Evolutionary conservation across 371 early-diverging fungal genomes (phyloP).

Genomic region (Capillidium heterosporum): DNA sequence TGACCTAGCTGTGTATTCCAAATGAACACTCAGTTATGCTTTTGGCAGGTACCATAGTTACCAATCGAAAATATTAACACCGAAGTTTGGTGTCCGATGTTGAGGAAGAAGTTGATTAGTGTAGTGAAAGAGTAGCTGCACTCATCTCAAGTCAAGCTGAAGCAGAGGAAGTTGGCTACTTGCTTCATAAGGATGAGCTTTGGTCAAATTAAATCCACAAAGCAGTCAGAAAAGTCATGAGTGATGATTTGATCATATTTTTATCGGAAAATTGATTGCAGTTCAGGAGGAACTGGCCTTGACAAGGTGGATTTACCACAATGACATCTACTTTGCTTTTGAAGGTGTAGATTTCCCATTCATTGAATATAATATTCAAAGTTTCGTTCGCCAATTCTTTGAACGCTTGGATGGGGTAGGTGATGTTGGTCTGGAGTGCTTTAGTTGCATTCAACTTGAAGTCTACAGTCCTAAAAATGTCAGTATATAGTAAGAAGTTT

Average conservation of each 20-base stretch:
- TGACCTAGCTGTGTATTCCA: slow-evolving; percentile 12
- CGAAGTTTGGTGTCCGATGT: slow-evolving; percentile 11
- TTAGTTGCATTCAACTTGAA: slow-evolving; percentile 7
- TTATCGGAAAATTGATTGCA: not conserved
- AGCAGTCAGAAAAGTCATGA: slow-evolving; percentile 12
- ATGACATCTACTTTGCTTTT: slow-evolving; percentile 14
- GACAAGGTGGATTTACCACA: slow-evolving; percentile 14
- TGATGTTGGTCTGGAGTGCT: slow-evolving; percentile 9
- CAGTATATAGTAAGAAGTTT: no score
- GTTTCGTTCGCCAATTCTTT: slow-evolving; percentile 11
- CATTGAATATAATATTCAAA: slow-evolving; percentile 1
- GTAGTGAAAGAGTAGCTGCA: slow-evolving; percentile 4
- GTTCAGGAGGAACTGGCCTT: slow-evolving; percentile 12
- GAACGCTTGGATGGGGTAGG: slow-evolving; percentile 2
- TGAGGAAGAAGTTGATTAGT: slow-evolving; percentile 10
- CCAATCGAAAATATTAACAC: slow-evolving; percentile 9
- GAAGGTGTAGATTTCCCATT: not conserved
- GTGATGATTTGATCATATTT: slow-evolving; percentile 7
- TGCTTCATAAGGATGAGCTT: slow-evolving; percentile 12
- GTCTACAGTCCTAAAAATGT: slow-evolving; percentile 12
- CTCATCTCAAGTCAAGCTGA: not conserved
- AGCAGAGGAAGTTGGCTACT: slow-evolving; percentile 6
- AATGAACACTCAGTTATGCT: slow-evolving; percentile 10
- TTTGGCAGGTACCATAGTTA: slow-evolving; percentile 10
- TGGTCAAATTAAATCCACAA: slow-evolving; percentile 11